Conservation (phyloP, 2,329 filamentous ascomycete genomes). For the Ceratocystiopsis minuta region DNA sequence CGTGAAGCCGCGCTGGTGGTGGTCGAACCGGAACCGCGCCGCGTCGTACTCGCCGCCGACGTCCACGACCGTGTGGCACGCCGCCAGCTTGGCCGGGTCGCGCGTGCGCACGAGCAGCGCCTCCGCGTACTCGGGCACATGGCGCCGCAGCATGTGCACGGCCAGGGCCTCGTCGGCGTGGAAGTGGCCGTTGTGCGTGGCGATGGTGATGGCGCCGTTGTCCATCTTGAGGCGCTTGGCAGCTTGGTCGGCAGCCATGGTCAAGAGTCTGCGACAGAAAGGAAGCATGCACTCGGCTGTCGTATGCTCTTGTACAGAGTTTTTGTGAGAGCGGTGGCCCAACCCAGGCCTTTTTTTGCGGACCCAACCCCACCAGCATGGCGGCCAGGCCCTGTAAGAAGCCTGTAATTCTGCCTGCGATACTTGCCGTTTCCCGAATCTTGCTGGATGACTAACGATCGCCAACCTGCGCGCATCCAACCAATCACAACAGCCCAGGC, state of each 20-base stretch:
- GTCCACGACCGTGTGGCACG: conserved; percentile 90
- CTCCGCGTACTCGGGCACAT: conserved; percentile 55
- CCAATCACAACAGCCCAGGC: no score
- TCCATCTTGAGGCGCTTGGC: conserved; percentile 73
- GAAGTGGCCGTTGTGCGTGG: conserved; percentile 96
- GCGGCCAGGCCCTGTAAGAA: no score
- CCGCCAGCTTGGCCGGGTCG: conserved; percentile 57
- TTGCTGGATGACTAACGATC: no score
- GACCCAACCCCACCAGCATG: no score
- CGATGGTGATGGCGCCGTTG: conserved; percentile 41
- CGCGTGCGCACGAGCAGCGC: conserved; percentile 71
- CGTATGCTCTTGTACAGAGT: no score
- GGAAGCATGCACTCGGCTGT: conserved; percentile 19
- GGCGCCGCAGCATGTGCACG: conserved; percentile 82
- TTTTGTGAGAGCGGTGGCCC: not conserved
- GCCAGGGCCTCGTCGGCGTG: conserved; percentile 96
- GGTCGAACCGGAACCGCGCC: conserved; percentile 65
- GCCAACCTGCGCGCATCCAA: no score
- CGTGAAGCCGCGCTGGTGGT: conserved; percentile 85
- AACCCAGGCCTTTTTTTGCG: no score
- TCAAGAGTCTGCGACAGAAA: conserved; percentile 16
- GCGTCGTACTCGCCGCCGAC: conserved; percentile 91
- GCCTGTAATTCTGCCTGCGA: no score
- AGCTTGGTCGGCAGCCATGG: conserved; percentile 47
- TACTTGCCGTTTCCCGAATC: no score